Evolutionary conservation across 2,329 filamentous ascomycete species (phyloP).

Genomic region (Coniochaeta prunicola): DNA sequence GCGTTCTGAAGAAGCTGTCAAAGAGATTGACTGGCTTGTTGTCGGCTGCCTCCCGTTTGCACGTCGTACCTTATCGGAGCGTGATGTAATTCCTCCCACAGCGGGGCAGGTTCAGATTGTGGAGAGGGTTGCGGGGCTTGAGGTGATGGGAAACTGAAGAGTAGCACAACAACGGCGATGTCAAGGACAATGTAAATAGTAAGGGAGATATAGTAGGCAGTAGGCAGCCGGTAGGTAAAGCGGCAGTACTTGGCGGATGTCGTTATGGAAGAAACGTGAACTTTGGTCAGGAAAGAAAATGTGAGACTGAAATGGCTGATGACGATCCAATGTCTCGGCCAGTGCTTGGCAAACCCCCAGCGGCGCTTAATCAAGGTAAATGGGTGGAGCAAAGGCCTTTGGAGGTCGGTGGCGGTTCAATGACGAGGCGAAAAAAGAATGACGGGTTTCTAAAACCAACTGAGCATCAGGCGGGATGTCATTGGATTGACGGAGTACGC

Average conservation of each 20-base stretch:
- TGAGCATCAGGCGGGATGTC: constrained; percentile 2
- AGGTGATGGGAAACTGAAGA: background rate
- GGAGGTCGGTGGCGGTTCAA: background rate
- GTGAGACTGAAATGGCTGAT: background rate
- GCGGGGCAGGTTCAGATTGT: background rate
- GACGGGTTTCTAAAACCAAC: background rate
- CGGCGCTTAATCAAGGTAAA: background rate
- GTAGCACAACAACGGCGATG: background rate
- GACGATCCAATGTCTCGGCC: background rate
- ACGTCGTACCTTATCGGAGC: background rate
- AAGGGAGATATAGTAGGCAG: background rate
- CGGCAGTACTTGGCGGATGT: background rate
- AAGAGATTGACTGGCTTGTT: background rate
- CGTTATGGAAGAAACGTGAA: background rate
- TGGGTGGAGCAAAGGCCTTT: constrained; percentile 1
- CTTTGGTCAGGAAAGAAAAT: background rate
- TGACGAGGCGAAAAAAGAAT: background rate
- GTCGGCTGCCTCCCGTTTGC: background rate
- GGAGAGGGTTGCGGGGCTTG: background rate
- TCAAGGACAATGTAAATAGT: background rate
- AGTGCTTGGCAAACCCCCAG: background rate
- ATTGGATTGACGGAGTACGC: background rate
- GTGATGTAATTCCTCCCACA: background rate
- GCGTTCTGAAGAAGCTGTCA: background rate
- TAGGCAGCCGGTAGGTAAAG: background rate